A percentile compares a stretch with the other conserved stretches of the same genome.
Evolutionary conservation across 2,329 filamentous ascomycete genomes (phyloP).

Genomic region (Dryadomyces quercivorus): DNA sequence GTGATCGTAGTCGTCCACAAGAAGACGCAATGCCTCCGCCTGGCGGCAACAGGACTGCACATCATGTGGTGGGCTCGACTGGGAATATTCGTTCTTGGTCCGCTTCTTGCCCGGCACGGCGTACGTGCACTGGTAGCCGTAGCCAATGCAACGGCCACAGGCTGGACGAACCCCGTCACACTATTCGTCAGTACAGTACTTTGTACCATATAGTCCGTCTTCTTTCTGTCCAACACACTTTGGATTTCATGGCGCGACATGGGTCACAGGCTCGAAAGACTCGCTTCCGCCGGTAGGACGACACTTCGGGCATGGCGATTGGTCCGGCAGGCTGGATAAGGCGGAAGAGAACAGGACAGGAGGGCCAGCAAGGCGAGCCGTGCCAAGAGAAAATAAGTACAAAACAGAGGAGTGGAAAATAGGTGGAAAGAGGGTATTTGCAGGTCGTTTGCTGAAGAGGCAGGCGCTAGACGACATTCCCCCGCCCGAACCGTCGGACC

Average conservation of each 20-base stretch:
- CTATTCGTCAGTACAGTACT: slow-evolving; percentile 3
- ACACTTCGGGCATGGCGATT: neutral
- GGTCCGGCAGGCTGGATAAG: neutral
- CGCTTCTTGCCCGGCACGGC: slow-evolving; percentile 3
- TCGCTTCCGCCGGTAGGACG: slow-evolving; percentile 10
- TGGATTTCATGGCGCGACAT: slow-evolving; percentile 16
- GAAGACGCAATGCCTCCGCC: neutral
- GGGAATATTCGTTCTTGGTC: neutral
- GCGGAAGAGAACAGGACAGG: neutral
- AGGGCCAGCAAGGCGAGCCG: no score
- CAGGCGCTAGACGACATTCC: neutral
- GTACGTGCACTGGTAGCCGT: slow-evolving; percentile 14
- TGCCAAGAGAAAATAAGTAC: neutral
- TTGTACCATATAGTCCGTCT: no score
- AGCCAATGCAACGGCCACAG: slow-evolving; percentile 15
- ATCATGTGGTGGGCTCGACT: neutral
- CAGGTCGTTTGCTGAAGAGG: no score
- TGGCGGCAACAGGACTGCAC: neutral
- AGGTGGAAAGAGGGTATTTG: neutral
- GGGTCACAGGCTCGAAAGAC: slow-evolving; percentile 16
- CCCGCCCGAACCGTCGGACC: neutral
- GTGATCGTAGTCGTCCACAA: slow-evolving; percentile 3
- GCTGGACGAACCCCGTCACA: slow-evolving; percentile 13
- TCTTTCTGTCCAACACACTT: slow-evolving; percentile 7
- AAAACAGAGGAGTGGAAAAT: neutral